Evolutionary conservation across 176 grass and related monocot genomes (phyloP).

Genomic region (Lolium perenne): DNA sequence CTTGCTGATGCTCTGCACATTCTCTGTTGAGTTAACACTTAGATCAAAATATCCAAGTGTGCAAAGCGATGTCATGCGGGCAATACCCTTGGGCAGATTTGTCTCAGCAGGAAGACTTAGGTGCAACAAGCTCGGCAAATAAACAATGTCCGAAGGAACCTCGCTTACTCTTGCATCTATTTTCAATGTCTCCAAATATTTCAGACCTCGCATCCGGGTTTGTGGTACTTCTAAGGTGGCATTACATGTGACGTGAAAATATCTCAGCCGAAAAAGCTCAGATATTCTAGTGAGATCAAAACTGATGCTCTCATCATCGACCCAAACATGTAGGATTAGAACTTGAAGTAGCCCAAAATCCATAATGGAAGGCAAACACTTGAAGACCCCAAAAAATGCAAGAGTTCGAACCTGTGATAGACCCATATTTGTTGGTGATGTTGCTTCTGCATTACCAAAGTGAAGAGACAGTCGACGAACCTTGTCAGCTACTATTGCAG

Average conservation of each 20-base stretch:
- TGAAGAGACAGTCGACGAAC: slow-evolving; percentile 42
- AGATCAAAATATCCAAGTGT: slow-evolving; percentile 37
- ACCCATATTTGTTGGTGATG: slow-evolving; percentile 25
- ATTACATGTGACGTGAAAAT: slow-evolving; percentile 30
- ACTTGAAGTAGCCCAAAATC: slow-evolving; percentile 36
- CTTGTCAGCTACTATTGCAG: slow-evolving; percentile 4
- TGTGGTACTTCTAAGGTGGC: not conserved
- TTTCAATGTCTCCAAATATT: slow-evolving; percentile 22
- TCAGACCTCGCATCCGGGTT: not conserved
- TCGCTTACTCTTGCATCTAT: slow-evolving; percentile 18
- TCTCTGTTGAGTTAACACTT: not conserved
- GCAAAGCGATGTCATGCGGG: not conserved
- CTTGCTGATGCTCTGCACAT: not conserved
- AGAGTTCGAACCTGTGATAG: slow-evolving; percentile 30
- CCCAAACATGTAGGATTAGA: slow-evolving; percentile 31
- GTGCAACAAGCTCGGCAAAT: not conserved
- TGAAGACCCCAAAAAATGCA: slow-evolving; percentile 14
- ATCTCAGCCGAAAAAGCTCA: slow-evolving; percentile 27
- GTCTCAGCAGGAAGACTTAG: not conserved
- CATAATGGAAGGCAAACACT: not conserved
- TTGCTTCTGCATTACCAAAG: slow-evolving; percentile 16
- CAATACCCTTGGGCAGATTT: slow-evolving; percentile 34
- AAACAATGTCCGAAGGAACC: not conserved
- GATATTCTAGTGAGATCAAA: slow-evolving; percentile 21
- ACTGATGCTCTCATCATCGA: not conserved